phyloP scores from a whole-genome alignment of 2,329 filamentous ascomycete species.

The Sarocladium oryzae region DNA sequence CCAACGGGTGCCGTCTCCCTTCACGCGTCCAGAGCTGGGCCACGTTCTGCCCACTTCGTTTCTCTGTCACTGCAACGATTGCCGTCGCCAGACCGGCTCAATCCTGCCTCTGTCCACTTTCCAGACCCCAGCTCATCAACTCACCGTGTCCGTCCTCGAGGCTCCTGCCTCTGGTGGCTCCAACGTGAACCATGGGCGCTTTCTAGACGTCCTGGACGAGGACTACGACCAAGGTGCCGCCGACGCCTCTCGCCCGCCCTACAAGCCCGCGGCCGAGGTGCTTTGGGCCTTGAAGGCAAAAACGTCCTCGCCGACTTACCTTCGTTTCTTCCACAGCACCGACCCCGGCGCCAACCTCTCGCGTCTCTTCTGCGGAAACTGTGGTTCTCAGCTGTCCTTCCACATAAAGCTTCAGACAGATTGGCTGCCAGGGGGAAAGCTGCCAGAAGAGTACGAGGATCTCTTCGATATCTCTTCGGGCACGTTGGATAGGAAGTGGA shows the following conservation, averaged over 20 bases:
- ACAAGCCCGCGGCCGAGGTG: conserved; percentile 15
- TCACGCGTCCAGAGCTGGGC: conserved; percentile 11
- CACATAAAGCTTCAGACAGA: conserved; percentile 14
- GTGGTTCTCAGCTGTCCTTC: conserved; percentile 16
- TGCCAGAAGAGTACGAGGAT: conserved; percentile 14
- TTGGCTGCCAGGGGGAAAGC: conserved; percentile 13
- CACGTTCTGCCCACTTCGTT: conserved; percentile 14
- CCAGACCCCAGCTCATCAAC: conserved; percentile 14
- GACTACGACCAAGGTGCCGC: conserved; percentile 13
- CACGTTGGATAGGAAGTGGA: conserved; percentile 16
- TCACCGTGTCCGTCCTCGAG: conserved; percentile 17
- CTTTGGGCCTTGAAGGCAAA: conserved; percentile 12
- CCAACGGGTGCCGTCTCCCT: conserved; percentile 13
- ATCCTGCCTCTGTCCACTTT: conserved; percentile 11
- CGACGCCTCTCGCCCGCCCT: conserved; percentile 15
- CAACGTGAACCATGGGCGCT: conserved; percentile 12
- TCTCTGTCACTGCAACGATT: conserved; percentile 20
- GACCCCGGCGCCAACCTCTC: conserved; percentile 14
- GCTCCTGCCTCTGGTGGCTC: conserved; percentile 8
- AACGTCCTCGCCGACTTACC: conserved; percentile 12
- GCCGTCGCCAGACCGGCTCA: conserved; percentile 15
- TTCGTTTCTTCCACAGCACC: conserved; percentile 20
- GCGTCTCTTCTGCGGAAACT: conserved; percentile 21
- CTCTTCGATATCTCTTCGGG: conserved; percentile 17
- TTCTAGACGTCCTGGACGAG: conserved; percentile 14